Evolutionary conservation across 257 asterid genomes (phyloP), one percentile per base, ranked within the genome.

Genomic region (Solanum lycopersicoides): DNA sequence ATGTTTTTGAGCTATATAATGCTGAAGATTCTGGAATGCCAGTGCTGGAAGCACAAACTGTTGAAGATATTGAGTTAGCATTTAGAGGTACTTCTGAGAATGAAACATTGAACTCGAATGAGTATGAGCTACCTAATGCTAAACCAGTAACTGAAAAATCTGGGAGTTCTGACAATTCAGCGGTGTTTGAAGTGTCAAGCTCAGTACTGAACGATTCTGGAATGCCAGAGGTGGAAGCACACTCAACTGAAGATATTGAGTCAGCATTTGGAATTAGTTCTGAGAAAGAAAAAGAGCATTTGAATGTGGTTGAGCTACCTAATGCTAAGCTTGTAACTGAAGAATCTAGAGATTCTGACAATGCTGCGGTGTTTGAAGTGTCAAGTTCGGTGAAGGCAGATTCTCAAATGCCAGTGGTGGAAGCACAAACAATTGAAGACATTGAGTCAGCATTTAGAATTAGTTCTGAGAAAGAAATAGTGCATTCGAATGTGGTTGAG

Each of bases 41-140:
- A 75, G 92, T 90, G 59, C 13, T 86, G 50, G 92, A 92, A 88
- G 93, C 90, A 77, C 86, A 75, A 80, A 89, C 86, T 35, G 21
- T 82, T 41, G 89, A 89, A 87, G 93, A 89, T 88, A 85, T 74
- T 76, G 88, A 82, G 73, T 72, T 73, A 86, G 91, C 87, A 82
- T 87, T 89, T 77, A 85, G 87, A 87, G 83, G 74, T 86, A 42
- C 42, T 79, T 68, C 74, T 69, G 60, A 89, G 28, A 79, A 79
- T 3, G 66, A 79, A 79, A 25, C 20, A 25, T 37, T 83, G 82
- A 68, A 66, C 72, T 65, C 75, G 11, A 37, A 69, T 28, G 69
- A 18, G 25, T 14, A 35, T 37, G 88, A 53, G 50, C 39, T 82
- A 50, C 85, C 68, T 47, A 50, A 80, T 50, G 30, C 85, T 80